Conservation (phyloP, 805 yeast species). For the Groenewaldozyma salmanticensis region DNA sequence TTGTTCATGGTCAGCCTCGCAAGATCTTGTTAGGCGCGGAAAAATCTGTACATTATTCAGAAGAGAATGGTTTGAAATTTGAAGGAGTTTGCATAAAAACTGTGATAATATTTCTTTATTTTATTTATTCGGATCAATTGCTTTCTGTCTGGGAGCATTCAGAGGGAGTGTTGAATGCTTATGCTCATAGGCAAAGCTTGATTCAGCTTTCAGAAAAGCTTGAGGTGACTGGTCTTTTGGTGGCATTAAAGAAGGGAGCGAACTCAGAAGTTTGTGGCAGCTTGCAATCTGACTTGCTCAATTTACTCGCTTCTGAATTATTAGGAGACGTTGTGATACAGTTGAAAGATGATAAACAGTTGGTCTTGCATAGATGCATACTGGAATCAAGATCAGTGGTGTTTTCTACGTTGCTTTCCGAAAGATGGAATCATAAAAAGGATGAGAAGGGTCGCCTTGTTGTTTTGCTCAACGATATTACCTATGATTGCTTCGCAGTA, state of each 20-base stretch:
- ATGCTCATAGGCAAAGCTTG: not conserved
- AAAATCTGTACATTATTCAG: not conserved
- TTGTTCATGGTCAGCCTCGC: not conserved
- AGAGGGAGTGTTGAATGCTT: conserved; percentile 2
- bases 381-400: conserved; percentile 46
- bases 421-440: conserved; percentile 38
- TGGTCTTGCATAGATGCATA: conserved; percentile 38
- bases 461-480: conserved; percentile 36
- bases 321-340: conserved; percentile 35
- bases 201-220: not conserved
- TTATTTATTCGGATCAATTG: conserved; percentile 22
- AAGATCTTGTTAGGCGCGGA: not conserved
- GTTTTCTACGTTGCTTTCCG: conserved; percentile 49
- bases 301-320: not conserved
- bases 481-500: conserved; percentile 35
- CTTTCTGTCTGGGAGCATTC: conserved; percentile 16
- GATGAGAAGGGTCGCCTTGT: conserved; percentile 7
- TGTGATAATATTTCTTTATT: conserved; percentile 19
- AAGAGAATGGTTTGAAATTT: conserved; percentile 9
- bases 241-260: not conserved
- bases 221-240: not conserved
- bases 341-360: conserved; percentile 37
- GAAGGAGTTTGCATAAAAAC: conserved; percentile 15
- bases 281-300: not conserved
- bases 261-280: not conserved